Evolutionary conservation across 257 asterid genomes (phyloP), one percentile per base, ranked within the genome.

Genomic region (Lycium ferocissimum): DNA sequence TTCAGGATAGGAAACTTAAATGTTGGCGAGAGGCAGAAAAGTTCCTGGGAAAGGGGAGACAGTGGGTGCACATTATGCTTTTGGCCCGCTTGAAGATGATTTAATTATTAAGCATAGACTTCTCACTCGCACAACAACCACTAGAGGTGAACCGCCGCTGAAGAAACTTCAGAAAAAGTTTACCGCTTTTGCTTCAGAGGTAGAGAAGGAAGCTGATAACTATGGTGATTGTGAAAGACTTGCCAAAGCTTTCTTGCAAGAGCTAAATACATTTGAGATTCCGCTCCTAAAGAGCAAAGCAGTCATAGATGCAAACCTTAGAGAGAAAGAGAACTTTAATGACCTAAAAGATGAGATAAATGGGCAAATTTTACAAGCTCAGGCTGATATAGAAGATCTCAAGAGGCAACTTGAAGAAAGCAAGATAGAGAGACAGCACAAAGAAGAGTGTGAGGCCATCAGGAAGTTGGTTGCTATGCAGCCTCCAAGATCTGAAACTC

Each of bases 391-490:
- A 84, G 99, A 96, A 85, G 97, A 92, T 85, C 88, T 95, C 89
- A 96, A 96, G 95, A 94, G 92, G 85, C 99, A 96, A 91, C 92
- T 96, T 85, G 98, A 94, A 87, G 97, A 94, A 88, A 95, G 98
- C 90, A 95, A 95, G 93, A 93, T 94, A 75, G 97, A 94, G 91
- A 94, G 98, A 92, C 94, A 94, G 92, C 98, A 96, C 86, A 96
- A 96, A 81, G 99, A 96, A 90, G 98, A 96, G 90, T 96, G 98
- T 75, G 99, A 96, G 89, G 92, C 97, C 51, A 94, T 96, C 85
- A 92, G 98, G 94, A 95, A 85, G 91, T 87, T 95, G 91, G 92
- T 96, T 26, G 97, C 96, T 9, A 91, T 89, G 92, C 99, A 96
- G 87, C 95, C 98, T 2, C 96, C 99, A 7, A 93, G 99, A 85